These are phyloP conservation scores for Coelastrella sp. DNA, from an alignment of 139 green algal genomes.

Conservation along the genomic window DNA sequence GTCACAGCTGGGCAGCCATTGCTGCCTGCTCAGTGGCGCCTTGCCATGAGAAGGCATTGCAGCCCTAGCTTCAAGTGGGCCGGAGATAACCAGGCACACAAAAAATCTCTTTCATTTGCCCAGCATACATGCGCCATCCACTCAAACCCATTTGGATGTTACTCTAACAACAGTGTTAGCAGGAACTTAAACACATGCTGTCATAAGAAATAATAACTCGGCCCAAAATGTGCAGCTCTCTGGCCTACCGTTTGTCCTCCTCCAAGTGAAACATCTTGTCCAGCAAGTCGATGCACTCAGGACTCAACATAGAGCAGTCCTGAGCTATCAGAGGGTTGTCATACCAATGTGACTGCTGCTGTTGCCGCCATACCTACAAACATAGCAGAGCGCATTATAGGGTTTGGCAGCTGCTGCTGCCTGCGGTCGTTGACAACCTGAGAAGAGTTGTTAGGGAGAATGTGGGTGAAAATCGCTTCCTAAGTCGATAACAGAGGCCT, in stretches of 20 bases:
- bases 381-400: not conserved
- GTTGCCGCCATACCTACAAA: conserved; percentile 73
- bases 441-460: no score
- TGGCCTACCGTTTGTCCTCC: conserved; percentile 61
- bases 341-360: conserved; percentile 52
- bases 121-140: no score
- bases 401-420: no score
- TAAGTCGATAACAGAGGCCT: no score
- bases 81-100: no score
- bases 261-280: conserved; percentile 84
- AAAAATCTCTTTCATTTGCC: no score
- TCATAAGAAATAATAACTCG: not conserved
- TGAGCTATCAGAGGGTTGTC: conserved; percentile 57
- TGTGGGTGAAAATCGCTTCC: no score
- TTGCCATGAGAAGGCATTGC: no score
- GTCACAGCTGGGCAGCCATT: not conserved
- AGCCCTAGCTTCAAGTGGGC: no score
- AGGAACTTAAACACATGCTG: not conserved
- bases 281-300: conserved; percentile 79
- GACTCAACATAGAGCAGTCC: conserved; percentile 33
- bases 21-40: not conserved
- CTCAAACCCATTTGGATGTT: no score
- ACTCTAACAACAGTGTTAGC: not conserved
- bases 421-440: no score
- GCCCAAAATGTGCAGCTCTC: not conserved